Evolutionary conservation across 2,329 filamentous ascomycete genomes (phyloP), one percentile per base, ranked within the genome.

Genomic region (Hysterium pulicare): DNA sequence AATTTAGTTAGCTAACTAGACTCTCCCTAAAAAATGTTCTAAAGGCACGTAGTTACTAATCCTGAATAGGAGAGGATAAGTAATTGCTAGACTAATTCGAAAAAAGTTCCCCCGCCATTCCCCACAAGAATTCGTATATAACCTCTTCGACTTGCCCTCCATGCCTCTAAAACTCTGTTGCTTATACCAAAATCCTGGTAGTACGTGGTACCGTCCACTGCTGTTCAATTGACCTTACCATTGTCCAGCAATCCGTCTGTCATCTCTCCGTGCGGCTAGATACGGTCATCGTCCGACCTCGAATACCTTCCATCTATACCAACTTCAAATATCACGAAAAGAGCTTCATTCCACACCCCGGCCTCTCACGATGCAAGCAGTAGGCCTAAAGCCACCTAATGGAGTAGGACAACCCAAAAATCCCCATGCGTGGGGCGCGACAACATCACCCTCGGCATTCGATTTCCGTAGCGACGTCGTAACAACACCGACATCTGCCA

Each of bases 401-500:
- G 54, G 50, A 20, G 40, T 49, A n/a, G 33, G 34, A 4, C 20
- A n/a, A 13, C 38, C 43, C 8, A 13, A 26, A n/a, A 47, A 52
- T 28, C 58, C 53, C 41, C 58, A 55, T 31, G 56, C 62, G 17
- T 67, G 64, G 64, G 59, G 71, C 59, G 51, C 61, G 3, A 49
- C 61, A 9, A 69, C 74, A 17, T 77, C 76, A 16, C 72, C 75
- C 2, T 75, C 78, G 2, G 75, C 78, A 40, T 79, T 78, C 53
- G 63, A 81, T 52, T 72, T 81, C 49, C 69, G 78, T 50, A 78
- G 75, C 33, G 62, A 68, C 43, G 62, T 65, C 24, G 59, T 61
- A 44, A 68, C 62, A 0, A 66, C 61, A 3, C 65, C 63, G 2
- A 66, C 64, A 11, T 53, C 79, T 1, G 80, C 84, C 3, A 96